Percentiles rank a stretch among this genome's conserved stretches.
These are phyloP conservation scores for Aspergillus proliferans DNA, from an alignment of 2,329 filamentous ascomycete genomes.

Conservation along the genomic window DNA sequence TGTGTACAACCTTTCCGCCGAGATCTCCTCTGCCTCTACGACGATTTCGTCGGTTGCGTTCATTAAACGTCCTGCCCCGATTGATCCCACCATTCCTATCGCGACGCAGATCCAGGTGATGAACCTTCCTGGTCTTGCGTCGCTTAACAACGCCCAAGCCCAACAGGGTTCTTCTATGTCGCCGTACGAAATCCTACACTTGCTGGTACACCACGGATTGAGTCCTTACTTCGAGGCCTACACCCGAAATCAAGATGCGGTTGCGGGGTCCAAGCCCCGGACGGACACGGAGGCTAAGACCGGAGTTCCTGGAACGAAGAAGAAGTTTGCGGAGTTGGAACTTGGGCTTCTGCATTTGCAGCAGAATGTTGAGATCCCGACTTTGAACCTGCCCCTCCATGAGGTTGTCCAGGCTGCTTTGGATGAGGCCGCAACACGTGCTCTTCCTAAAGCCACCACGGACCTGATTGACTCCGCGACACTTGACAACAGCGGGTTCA, in stretches of 20 bases:
- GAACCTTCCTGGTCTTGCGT: conserved; percentile 77
- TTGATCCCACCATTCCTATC: conserved; percentile 76
- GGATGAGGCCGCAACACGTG: conserved; percentile 64
- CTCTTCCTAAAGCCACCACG: conserved; percentile 60
- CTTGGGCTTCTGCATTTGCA: conserved; percentile 84
- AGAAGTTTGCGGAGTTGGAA: conserved; percentile 91
- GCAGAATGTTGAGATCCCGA: conserved; percentile 96
- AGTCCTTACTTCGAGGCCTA: conserved; percentile 97
- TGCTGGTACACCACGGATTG: conserved; percentile 82
- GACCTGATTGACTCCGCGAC: conserved; percentile 70
- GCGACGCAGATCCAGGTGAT: conserved; percentile 86
- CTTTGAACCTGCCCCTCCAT: conserved; percentile 79
- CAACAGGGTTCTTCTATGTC: conserved; percentile 69
- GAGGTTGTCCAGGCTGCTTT: conserved; percentile 80
- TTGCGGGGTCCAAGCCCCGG: conserved; percentile 61
- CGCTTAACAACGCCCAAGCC: conserved; percentile 58
- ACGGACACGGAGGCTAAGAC: conserved; percentile 86
- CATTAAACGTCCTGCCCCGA: conserved; percentile 80
- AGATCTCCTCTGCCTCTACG: conserved; percentile 66
- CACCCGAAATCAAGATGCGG: conserved; percentile 70
- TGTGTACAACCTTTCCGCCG: conserved; percentile 72
- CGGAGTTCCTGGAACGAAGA: conserved; percentile 94
- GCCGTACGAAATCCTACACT: conserved; percentile 87
- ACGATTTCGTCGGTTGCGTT: conserved; percentile 85
- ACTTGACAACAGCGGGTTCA: conserved; percentile 82